phyloP scores from a whole-genome alignment of 306 rosid species.

The Coriaria nepalensis region DNA sequence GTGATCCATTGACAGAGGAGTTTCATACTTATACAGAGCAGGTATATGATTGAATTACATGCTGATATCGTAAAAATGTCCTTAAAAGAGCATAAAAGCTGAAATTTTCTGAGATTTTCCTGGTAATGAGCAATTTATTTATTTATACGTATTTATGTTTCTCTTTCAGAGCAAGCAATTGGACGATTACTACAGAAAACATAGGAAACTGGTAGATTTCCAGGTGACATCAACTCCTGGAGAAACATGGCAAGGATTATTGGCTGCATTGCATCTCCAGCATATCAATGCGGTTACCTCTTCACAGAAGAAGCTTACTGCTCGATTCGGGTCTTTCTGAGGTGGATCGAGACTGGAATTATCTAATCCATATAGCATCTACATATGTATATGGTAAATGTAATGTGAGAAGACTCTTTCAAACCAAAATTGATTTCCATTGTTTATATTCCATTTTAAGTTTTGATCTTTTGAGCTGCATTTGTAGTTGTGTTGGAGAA shows the following conservation, averaged over 20 bases:
- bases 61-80: too few relatives aligned
- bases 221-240: constrained; percentile 11
- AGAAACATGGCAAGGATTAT: constrained; percentile 15
- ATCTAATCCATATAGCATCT: too few relatives aligned
- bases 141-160: not conserved
- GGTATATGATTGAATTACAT: too few relatives aligned
- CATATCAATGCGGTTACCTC: constrained; percentile 15
- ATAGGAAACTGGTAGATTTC: constrained; percentile 11
- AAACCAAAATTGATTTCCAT: constrained; percentile 3
- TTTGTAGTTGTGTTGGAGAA: constrained; percentile 10
- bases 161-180: constrained; percentile 11
- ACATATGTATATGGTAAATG: too few relatives aligned
- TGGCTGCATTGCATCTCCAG: constrained; percentile 16
- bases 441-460: constrained; percentile 21
- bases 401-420: too few relatives aligned
- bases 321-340: constrained; percentile 36
- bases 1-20: too few relatives aligned
- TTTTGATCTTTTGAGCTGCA: constrained; percentile 15
- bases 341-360: constrained; percentile 9
- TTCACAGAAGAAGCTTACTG: constrained; percentile 78
- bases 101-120: too few relatives aligned
- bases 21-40: too few relatives aligned
- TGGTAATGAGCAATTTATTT: too few relatives aligned
- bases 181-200: constrained; percentile 14
- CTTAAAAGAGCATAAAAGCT: too few relatives aligned